A percentile compares a stretch with the other conserved stretches of the same genome.
These are phyloP conservation scores for Pecoramyces ruminantium DNA, from an alignment of 192 early-diverging fungal genomes.

Conservation along the genomic window DNA sequence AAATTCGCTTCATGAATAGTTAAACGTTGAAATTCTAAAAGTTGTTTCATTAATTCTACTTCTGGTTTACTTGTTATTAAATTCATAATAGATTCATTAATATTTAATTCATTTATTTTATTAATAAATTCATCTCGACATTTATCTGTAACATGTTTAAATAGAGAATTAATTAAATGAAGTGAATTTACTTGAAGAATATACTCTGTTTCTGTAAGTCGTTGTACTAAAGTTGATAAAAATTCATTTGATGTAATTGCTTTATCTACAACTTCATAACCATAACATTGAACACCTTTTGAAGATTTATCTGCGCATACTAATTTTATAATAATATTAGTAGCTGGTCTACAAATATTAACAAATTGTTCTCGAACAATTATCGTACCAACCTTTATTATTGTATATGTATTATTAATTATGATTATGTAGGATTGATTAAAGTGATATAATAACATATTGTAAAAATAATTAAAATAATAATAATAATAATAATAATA, in stretches of 20 bases:
- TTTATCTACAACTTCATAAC: slow-evolving; percentile 29
- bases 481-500: too few relatives aligned
- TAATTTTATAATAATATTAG: slow-evolving; percentile 47
- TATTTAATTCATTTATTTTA: slow-evolving; percentile 24
- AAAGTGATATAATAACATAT: too few relatives aligned
- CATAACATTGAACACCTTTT: slow-evolving; percentile 20
- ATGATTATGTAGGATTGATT: too few relatives aligned
- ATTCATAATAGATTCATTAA: slow-evolving; percentile 23
- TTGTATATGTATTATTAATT: neutral
- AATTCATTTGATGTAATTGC: slow-evolving; percentile 17
- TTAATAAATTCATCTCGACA: slow-evolving; percentile 21
- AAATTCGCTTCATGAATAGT: slow-evolving; percentile 31
- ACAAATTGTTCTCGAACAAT: slow-evolving; percentile 44
- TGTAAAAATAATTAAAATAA: too few relatives aligned
- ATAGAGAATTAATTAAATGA: slow-evolving; percentile 36
- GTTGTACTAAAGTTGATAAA: slow-evolving; percentile 29
- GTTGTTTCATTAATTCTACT: slow-evolving; percentile 35
- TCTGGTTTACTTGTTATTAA: slow-evolving; percentile 20
- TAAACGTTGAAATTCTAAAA: slow-evolving; percentile 50
- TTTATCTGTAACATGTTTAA: slow-evolving; percentile 39
- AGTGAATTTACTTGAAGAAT: slow-evolving; percentile 43
- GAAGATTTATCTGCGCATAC: slow-evolving; percentile 18
- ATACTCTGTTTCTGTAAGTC: slow-evolving; percentile 40
- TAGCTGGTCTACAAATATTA: slow-evolving; percentile 53
- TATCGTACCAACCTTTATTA: slow-evolving; percentile 20